Conservation (phyloP, 208 protist genomes). For the Angomonas ambiguus region DNA sequence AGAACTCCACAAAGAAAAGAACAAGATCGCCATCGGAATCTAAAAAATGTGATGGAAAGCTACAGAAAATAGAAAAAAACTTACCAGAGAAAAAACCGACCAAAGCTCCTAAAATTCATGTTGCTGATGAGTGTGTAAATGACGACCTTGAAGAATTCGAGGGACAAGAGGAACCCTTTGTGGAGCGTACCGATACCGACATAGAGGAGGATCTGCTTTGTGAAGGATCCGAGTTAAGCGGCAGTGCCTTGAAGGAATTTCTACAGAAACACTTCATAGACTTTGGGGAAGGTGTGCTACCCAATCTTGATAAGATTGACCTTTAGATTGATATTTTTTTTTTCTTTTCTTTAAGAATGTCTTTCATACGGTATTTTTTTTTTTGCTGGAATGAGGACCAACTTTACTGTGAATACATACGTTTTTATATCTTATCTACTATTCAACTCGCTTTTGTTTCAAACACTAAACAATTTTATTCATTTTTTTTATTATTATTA, state of each 20-base stretch:
- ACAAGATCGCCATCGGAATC: not conserved
- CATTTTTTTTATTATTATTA: not conserved
- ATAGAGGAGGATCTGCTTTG: slow-evolving; percentile 44
- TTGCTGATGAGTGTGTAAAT: not conserved
- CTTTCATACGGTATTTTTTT: slow-evolving; percentile 4
- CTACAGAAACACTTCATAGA: slow-evolving; percentile 80
- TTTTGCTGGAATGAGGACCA: slow-evolving; percentile 11
- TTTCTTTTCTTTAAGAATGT: not conserved
- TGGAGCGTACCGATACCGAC: slow-evolving; percentile 23
- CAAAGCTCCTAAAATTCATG: not conserved
- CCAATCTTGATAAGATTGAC: slow-evolving; percentile 25
- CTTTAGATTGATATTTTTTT: not conserved
- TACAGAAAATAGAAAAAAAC: slow-evolving; percentile 1
- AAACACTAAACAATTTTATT: not conserved
- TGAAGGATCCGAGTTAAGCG: slow-evolving; percentile 48
- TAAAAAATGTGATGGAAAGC: not conserved
- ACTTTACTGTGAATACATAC: not conserved
- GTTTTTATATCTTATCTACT: not conserved
- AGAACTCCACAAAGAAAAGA: not conserved
- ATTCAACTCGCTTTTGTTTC: slow-evolving; percentile 1
- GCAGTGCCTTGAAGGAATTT: slow-evolving; percentile 58
- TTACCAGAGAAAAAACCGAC: not conserved
- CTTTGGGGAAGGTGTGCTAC: slow-evolving; percentile 52
- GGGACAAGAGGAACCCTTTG: not conserved
- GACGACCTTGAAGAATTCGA: not conserved